These are phyloP conservation scores for Krasilnikovozyma curviuscula DNA, from an alignment of 768 basidiomycete species.

Conservation along the genomic window DNA sequence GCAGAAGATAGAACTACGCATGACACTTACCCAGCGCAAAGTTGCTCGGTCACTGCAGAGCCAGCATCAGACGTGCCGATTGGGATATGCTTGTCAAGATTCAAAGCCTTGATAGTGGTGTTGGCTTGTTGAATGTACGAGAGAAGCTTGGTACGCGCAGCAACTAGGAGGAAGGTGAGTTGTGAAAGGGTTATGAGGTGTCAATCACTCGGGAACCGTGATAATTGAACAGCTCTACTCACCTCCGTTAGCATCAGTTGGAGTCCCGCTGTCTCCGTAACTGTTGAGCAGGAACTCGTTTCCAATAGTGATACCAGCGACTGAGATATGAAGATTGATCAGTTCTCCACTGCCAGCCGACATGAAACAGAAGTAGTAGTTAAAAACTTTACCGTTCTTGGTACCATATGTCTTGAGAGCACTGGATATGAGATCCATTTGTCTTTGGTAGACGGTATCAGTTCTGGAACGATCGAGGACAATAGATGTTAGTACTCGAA, in stretches of 20 bases:
- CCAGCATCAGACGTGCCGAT: conserved; percentile 74
- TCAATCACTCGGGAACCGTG: too few relatives aligned
- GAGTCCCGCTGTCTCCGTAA: conserved; percentile 26
- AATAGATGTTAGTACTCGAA: too few relatives aligned
- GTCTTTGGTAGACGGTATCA: conserved; percentile 43
- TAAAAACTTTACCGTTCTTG: too few relatives aligned
- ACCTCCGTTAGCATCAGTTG: conserved; percentile 44
- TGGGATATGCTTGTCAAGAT: conserved; percentile 37
- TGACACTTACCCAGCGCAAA: conserved; percentile 7
- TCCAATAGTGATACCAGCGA: conserved; percentile 70
- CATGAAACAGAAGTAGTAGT: too few relatives aligned
- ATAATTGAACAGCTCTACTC: too few relatives aligned
- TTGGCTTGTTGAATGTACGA: conserved; percentile 35
- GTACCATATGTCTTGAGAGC: conserved; percentile 62
- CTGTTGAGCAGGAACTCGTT: conserved; percentile 72
- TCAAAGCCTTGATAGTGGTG: conserved; percentile 34
- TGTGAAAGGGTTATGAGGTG: too few relatives aligned
- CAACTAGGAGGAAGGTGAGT: too few relatives aligned
- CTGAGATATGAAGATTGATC: too few relatives aligned
- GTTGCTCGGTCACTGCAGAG: conserved; percentile 20
- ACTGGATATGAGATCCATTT: conserved; percentile 40
- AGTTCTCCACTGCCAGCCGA: too few relatives aligned
- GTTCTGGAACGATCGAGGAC: too few relatives aligned
- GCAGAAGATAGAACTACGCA: not conserved
- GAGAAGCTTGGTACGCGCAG: conserved; percentile 41